Conservation (phyloP, 257 asterid species). For the Petunia secreta region DNA sequence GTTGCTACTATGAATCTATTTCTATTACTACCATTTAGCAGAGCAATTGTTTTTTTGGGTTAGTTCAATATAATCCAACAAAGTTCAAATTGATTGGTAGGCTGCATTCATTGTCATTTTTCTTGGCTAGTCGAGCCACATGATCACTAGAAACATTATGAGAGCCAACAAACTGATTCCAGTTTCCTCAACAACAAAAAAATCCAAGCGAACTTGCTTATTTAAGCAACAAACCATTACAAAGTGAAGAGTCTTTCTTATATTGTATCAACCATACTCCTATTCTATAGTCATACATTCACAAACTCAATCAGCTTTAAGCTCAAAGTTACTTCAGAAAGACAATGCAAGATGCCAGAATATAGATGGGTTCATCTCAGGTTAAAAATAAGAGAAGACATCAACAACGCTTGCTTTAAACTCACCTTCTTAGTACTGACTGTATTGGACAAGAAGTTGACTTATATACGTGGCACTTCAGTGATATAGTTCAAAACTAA, state of each 20-base stretch:
- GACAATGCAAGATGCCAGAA: background rate
- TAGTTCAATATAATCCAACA: background rate
- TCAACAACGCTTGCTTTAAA: background rate
- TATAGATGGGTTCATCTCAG: background rate
- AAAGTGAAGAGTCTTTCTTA: no score
- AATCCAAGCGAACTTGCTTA: background rate
- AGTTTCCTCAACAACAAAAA: background rate
- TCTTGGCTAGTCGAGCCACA: background rate
- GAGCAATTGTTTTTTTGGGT: background rate
- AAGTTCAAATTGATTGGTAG: background rate
- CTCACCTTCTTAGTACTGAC: background rate
- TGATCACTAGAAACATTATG: background rate
- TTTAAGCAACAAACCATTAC: no score
- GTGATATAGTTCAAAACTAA: no score
- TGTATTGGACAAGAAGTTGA: no score
- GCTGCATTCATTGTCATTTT: background rate
- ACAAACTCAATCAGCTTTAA: background rate
- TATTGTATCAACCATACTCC: background rate
- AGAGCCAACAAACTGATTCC: conserved; percentile 6
- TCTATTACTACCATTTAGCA: background rate
- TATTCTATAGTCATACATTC: background rate
- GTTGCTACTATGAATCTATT: background rate
- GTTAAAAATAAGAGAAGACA: background rate
- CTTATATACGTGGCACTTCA: no score
- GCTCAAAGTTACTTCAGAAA: background rate